Evolutionary conservation across 805 yeast species (phyloP), one percentile per base, ranked within the genome.

Genomic region (Ogataea methanolica): DNA sequence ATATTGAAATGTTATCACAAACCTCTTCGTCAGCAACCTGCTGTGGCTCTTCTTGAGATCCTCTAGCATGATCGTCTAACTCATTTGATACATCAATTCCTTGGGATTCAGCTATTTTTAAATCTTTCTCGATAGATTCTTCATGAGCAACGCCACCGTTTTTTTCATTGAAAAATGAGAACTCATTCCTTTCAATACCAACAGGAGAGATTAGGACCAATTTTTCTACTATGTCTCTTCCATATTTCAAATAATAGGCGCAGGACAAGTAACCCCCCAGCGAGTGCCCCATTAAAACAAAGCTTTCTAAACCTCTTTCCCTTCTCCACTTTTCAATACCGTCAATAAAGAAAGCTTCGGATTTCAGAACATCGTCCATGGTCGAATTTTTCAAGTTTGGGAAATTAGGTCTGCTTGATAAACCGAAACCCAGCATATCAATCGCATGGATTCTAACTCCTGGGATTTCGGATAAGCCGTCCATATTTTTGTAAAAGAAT

Each of bases 251-350:
- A 12, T 86, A 73, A 57, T 84, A 86, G n/a, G 82, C 76, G 45
- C 76, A 79, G 1, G 86, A 76, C 62, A 89, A 68, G 57, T 85
- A 83, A 0, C 88, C 94, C 39, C 96, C 96, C 56, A 79, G 79
- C 0, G 95, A 87, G 61, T 87, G 96, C 1, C 89, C 92, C 16
- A 86, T 70, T n/a, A 87, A 58, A 50, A 77, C 79, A 41, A 86
- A 74, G 44, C 76, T 71, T 1, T 71, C 71, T 11, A 86, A 58
- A 0, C 73, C 71, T 29, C 75, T 66, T 16, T 58, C 66, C 16
- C 55, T 56, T 53, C 94, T 69, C 94, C 94, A 87, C 1, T 65
- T 62, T 44, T 87, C 91, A 5, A 87, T 61, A 1, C 83, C 75
- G 21, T 74, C 76, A 5, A 76, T 60, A 51, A 83, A 85, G 59